Conservation (phyloP, 352 stramenopile species). For the Globisporangium canariense region DNA sequence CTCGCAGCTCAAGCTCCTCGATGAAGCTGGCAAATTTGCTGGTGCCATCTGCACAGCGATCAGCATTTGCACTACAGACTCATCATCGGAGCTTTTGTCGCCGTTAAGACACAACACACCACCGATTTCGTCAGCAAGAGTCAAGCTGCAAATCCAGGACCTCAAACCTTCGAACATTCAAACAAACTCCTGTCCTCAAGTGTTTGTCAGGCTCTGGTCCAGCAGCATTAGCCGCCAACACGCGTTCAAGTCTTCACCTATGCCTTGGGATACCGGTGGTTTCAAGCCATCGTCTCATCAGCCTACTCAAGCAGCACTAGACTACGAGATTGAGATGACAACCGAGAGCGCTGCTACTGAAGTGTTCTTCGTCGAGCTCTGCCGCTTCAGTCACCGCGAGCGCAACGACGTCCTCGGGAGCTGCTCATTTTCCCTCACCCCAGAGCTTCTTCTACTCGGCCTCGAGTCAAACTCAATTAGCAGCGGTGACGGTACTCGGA, state of each 20-base stretch:
- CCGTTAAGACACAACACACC: not conserved
- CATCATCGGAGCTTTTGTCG: not conserved
- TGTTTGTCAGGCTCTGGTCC: conserved; percentile 15
- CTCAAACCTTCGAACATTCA: conserved; percentile 1
- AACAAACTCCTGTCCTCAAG: not conserved
- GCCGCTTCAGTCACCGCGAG: conserved; percentile 13
- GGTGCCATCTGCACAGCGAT: not conserved
- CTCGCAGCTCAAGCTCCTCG: conserved; percentile 6
- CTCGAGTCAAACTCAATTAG: not conserved
- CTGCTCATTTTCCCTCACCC: conserved; percentile 7
- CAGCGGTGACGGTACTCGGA: not conserved
- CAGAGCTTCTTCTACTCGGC: not conserved
- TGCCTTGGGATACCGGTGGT: not conserved
- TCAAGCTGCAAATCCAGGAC: not conserved
- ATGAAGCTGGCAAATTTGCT: not conserved
- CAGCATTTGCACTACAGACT: too few species aligned
- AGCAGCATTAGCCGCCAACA: conserved; percentile 8
- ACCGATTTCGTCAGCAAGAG: not conserved
- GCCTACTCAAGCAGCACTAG: not conserved
- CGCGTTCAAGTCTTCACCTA: not conserved
- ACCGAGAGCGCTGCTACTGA: not conserved
- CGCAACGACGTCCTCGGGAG: conserved; percentile 9
- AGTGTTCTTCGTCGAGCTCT: conserved; percentile 16
- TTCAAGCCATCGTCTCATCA: not conserved
- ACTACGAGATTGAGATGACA: not conserved